Evolutionary conservation across 2,329 filamentous ascomycete genomes (phyloP).

Genomic region (Penicillium sp.): DNA sequence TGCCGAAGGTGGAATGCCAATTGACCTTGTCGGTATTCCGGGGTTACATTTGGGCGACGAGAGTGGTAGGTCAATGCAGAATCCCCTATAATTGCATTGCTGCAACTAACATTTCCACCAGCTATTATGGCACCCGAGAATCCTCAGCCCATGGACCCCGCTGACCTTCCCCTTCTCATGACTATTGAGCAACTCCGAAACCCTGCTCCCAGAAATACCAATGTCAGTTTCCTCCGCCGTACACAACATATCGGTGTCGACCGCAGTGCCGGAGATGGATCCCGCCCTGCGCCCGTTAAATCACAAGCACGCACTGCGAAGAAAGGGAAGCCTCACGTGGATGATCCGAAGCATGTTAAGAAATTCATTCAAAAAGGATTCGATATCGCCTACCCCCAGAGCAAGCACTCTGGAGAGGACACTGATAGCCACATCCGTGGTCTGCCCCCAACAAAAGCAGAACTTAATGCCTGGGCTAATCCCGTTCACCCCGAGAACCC

Average conservation of each 20-base stretch:
- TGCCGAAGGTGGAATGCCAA: constrained; percentile 95
- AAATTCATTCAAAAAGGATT: constrained; percentile 62
- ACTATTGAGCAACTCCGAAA: constrained; percentile 83
- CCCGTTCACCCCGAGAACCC: constrained; percentile 60
- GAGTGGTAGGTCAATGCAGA: constrained; percentile 61
- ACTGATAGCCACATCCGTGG: constrained; percentile 52
- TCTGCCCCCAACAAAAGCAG: constrained; percentile 52
- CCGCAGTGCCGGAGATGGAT: constrained; percentile 34
- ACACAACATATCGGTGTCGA: constrained; percentile 79
- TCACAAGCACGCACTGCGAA: constrained; percentile 26
- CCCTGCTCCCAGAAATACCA: constrained; percentile 69
- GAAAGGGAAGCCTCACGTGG: constrained; percentile 41
- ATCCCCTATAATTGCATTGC: not conserved
- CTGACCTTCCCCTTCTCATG: constrained; percentile 79
- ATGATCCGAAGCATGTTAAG: constrained; percentile 61
- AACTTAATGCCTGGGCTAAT: constrained; percentile 58
- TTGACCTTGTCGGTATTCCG: constrained; percentile 91
- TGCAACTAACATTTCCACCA: constrained; percentile 36
- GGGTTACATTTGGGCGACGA: constrained; percentile 95
- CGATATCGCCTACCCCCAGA: constrained; percentile 61
- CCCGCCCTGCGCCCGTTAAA: constrained; percentile 25
- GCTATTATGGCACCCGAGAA: constrained; percentile 78
- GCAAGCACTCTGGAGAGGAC: constrained; percentile 58
- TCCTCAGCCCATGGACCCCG: constrained; percentile 70
- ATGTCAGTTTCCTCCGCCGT: constrained; percentile 88